Percentiles rank a stretch among this genome's conserved stretches.
Evolutionary conservation across 768 basidiomycete genomes (phyloP).

Genomic region (Leccinum boreale): DNA sequence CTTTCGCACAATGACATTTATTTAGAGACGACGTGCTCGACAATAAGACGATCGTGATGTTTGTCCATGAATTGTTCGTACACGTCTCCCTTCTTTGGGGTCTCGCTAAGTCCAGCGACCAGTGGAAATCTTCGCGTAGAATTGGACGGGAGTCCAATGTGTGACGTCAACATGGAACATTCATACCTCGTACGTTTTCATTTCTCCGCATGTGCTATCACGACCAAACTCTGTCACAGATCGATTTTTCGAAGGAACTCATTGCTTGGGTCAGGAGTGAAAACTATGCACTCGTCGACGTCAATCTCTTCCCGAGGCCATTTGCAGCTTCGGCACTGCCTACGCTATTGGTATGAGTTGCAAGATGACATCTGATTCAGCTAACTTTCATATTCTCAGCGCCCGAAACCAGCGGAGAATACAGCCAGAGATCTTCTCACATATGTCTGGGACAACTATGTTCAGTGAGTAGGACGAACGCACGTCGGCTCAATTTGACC

Average conservation of each 20-base stretch:
- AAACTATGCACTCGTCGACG: constrained; percentile 76
- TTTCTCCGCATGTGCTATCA: background rate
- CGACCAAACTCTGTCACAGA: constrained; percentile 43
- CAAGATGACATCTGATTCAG: background rate
- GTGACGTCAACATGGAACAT: constrained; percentile 73
- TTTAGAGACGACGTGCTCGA: constrained; percentile 73
- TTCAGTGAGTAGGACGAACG: constrained; percentile 59
- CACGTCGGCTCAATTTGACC: background rate
- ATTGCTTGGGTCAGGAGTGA: constrained; percentile 70
- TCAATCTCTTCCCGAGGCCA: constrained; percentile 77
- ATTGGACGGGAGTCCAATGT: constrained; percentile 66
- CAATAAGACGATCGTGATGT: constrained; percentile 74
- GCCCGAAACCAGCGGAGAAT: constrained; percentile 41
- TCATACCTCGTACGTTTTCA: constrained; percentile 69
- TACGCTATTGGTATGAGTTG: constrained; percentile 30
- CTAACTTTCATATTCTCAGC: constrained; percentile 24
- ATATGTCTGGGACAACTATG: constrained; percentile 96
- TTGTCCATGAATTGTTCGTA: constrained; percentile 93
- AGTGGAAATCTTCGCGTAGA: constrained; percentile 90
- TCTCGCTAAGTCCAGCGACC: constrained; percentile 1
- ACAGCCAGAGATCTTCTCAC: constrained; percentile 58
- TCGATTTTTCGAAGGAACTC: constrained; percentile 80
- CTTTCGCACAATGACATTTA: background rate
- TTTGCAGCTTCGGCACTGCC: constrained; percentile 27
- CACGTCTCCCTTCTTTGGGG: background rate